These are phyloP conservation scores for Cnidoscolus chayamansa DNA, from an alignment of 441 rosid species.

Conservation along the genomic window DNA sequence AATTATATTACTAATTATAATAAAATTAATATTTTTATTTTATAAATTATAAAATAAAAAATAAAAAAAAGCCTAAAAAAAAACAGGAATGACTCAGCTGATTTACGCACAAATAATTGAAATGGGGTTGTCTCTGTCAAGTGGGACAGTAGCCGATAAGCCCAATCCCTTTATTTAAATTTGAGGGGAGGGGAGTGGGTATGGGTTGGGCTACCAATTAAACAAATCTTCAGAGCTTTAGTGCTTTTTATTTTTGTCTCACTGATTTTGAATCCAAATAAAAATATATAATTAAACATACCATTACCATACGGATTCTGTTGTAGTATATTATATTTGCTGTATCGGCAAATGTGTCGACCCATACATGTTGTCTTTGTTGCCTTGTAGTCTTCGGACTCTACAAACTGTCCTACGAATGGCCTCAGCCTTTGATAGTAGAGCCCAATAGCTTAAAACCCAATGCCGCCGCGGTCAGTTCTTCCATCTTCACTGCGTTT, in stretches of 20 bases:
- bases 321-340: not conserved
- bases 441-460: not conserved
- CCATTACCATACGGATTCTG: too few species aligned
- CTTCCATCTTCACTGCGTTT: not conserved
- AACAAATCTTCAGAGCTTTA: too few species aligned
- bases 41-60: too few species aligned
- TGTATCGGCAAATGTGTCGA: constrained; percentile 13
- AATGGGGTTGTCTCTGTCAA: constrained; percentile 19
- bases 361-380: constrained; percentile 7
- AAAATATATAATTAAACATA: too few species aligned
- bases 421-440: not conserved
- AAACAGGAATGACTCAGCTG: too few species aligned
- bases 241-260: too few species aligned
- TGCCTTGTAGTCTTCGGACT: not conserved
- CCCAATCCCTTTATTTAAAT: constrained; percentile 5
- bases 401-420: not conserved
- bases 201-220: not conserved
- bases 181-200: not conserved
- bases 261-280: too few species aligned
- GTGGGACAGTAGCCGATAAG: constrained; percentile 8
- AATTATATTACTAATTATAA: too few species aligned
- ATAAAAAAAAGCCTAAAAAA: not conserved
- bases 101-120: not conserved
- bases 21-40: too few species aligned
- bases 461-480: not conserved